These are phyloP conservation scores for Jatropha podagrica DNA, from an alignment of 441 rosid species.

Conservation along the genomic window DNA sequence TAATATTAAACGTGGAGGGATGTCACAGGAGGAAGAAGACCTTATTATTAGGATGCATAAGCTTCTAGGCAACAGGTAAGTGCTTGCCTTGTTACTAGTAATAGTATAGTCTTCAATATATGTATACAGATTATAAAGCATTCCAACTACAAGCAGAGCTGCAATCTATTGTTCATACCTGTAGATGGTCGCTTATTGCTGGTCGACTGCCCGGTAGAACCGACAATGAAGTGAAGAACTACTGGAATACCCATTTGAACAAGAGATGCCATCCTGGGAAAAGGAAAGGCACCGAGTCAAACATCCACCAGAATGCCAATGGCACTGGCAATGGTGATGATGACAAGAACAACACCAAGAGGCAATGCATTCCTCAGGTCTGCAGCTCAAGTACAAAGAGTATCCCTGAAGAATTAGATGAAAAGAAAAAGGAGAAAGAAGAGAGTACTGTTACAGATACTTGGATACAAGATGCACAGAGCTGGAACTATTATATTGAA, in stretches of 20 bases:
- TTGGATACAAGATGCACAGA: constrained; percentile 40
- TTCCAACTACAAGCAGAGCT: background rate
- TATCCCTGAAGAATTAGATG: constrained; percentile 19
- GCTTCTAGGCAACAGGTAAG: constrained; percentile 77
- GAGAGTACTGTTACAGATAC: constrained; percentile 9
- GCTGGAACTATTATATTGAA: constrained; percentile 35
- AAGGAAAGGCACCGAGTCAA: constrained; percentile 36
- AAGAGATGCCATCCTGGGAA: constrained; percentile 44
- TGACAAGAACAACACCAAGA: background rate
- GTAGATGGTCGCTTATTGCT: constrained; percentile 86
- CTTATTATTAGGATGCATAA: constrained; percentile 90
- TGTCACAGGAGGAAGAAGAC: constrained; percentile 78
- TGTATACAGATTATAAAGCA: background rate
- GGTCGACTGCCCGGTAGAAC: constrained; percentile 84
- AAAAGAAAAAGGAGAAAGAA: constrained; percentile 16
- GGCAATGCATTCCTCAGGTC: constrained; percentile 12
- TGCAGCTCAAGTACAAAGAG: constrained; percentile 18
- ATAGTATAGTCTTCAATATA: background rate
- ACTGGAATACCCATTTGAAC: constrained; percentile 80
- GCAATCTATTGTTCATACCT: background rate
- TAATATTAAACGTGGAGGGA: constrained; percentile 56
- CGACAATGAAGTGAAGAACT: constrained; percentile 87
- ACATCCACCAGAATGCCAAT: background rate
- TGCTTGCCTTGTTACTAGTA: no score
- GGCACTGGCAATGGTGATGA: background rate